These are phyloP conservation scores for Trichoderma asperellum DNA, from an alignment of 2,329 filamentous ascomycete genomes.

Conservation along the genomic window DNA sequence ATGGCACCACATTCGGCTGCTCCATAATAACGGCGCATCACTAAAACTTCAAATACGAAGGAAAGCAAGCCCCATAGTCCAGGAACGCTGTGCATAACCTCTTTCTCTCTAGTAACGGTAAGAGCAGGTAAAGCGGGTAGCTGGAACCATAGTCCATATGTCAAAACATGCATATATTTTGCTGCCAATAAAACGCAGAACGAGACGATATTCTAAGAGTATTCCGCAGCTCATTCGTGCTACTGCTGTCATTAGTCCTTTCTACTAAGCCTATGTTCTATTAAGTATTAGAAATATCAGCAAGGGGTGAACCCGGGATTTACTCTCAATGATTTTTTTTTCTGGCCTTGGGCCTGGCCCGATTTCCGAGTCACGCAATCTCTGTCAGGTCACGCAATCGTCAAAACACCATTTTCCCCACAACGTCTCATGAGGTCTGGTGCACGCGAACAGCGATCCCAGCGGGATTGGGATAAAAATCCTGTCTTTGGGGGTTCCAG, in stretches of 20 bases:
- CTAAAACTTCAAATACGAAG: slow-evolving; percentile 1
- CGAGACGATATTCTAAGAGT: not conserved
- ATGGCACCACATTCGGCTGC: not conserved
- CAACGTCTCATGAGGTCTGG: slow-evolving; percentile 12
- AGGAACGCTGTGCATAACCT: not conserved
- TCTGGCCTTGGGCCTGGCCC: slow-evolving; percentile 6
- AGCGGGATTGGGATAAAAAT: not conserved
- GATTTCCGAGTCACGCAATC: slow-evolving; percentile 22
- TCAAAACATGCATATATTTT: not conserved
- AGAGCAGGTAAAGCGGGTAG: not conserved
- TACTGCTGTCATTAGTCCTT: no score
- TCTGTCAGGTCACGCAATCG: slow-evolving; percentile 25
- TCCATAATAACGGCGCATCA: slow-evolving; percentile 3
- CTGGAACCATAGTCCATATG: not conserved
- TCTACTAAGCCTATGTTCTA: no score
- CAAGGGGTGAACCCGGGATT: not conserved
- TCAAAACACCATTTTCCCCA: slow-evolving; percentile 9
- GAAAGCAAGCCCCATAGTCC: not conserved
- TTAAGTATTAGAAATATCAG: not conserved
- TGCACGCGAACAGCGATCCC: not conserved
- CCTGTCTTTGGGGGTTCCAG: not conserved
- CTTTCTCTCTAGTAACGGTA: not conserved
- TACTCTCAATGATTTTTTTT: not conserved
- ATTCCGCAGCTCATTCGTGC: not conserved
- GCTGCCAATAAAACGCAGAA: not conserved